Evolutionary conservation across 805 yeast genomes (phyloP), one percentile per base, ranked within the genome.

Genomic region (Osmozyma mogii): DNA sequence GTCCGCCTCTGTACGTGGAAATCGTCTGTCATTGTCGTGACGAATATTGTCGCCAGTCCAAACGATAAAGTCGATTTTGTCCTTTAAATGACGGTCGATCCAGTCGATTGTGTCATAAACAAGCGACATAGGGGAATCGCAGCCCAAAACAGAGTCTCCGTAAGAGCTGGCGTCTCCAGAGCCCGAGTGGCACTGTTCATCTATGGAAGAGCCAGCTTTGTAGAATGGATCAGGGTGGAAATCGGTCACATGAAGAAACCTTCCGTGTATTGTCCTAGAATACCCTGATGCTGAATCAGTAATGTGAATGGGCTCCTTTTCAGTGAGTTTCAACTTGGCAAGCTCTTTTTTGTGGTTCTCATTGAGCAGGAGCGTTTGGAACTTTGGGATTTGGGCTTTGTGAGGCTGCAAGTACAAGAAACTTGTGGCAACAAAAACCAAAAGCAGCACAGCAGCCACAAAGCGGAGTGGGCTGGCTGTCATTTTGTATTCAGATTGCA

Each of bases 41-140:
- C 94, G 66, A 26, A 82, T 72, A 44, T 84, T 84, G 54, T 84
- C 95, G 18, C 95, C 95, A 0, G 95, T 84, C 95, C 95, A 84
- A 9, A 84, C 70, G 9, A 84, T 78, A 54, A 84, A 84, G 51
- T 84, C 95, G 28, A 84, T 76, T 40, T 84, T 75, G 51, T 82
- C 92, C 36, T 65, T 71, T 35, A 84, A 51, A 36, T 83, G 75
- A 9, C 63, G 60, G 13, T 64, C 52, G 2, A 84, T 58, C 92
- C 94, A 84, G 17, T 65, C 50, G 31, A 84, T 54, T 0, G 94
- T 83, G 11, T 64, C 64, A 7, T 74, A 60, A 53, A 79, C 73
- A 28, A 84, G 52, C 1, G 56, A 54, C 49, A 75, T 51, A 3
- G 95, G 85, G 2, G 85, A 60, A 50, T 84, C 95, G 46, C 95